phyloP scores from a whole-genome alignment of 2,329 filamentous ascomycete genomes.

The Phoma herbarum region DNA sequence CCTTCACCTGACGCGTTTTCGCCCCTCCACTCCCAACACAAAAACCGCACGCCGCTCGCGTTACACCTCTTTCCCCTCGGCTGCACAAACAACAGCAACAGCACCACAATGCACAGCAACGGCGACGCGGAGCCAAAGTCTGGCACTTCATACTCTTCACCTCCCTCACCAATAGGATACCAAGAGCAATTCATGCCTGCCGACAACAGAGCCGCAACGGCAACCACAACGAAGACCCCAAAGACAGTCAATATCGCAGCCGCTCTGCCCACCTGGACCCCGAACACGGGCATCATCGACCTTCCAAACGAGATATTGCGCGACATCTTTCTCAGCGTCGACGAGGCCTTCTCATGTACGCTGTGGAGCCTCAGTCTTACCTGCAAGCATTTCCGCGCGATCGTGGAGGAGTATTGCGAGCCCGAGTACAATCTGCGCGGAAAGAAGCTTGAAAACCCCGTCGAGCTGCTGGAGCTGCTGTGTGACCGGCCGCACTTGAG shows the following conservation, averaged over 20 bases:
- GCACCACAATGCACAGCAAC: background rate
- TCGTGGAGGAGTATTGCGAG: constrained; percentile 7
- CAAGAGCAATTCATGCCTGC: too few species aligned
- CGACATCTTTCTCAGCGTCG: constrained; percentile 2
- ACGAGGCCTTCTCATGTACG: background rate
- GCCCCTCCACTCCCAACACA: background rate
- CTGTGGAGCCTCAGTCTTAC: constrained; percentile 2
- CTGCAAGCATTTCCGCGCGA: constrained; percentile 1
- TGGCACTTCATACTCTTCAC: background rate
- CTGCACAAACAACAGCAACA: background rate
- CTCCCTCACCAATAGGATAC: background rate
- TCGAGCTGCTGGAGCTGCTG: background rate
- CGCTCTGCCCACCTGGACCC: background rate
- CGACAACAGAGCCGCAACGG: too few species aligned
- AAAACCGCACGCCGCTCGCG: background rate
- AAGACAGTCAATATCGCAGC: too few species aligned
- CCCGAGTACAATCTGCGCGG: constrained; percentile 11
- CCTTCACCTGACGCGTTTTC: background rate
- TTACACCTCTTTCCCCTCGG: background rate
- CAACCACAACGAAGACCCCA: too few species aligned
- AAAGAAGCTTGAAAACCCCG: background rate
- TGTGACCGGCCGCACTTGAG: background rate
- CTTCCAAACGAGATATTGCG: constrained; percentile 11
- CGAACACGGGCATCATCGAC: background rate
- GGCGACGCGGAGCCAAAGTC: background rate